Evolutionary conservation across 306 rosid genomes (phyloP).

Genomic region (Geum urbanum): DNA sequence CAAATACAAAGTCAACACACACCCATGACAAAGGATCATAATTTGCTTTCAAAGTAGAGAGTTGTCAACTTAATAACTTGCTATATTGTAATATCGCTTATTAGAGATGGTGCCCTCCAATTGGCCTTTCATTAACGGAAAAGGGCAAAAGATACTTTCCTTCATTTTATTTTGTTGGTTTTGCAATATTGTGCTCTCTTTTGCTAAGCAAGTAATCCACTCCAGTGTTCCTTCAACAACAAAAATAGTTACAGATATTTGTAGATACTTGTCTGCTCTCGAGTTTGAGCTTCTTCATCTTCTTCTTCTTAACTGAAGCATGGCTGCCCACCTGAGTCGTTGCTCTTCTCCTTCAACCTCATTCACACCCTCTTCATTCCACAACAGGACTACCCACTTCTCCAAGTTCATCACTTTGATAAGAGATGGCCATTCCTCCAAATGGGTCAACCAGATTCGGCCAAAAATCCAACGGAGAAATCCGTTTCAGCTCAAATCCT

Average conservation of each 20-base stretch:
- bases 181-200: not conserved
- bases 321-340: slow-evolving; percentile 50
- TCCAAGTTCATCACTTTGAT: slow-evolving; percentile 31
- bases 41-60: not conserved
- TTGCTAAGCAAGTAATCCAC: not conserved
- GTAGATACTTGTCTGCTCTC: not conserved
- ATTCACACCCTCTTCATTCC: slow-evolving; percentile 34
- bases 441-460: slow-evolving; percentile 40
- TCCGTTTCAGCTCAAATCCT: slow-evolving; percentile 63
- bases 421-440: slow-evolving; percentile 25
- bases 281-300: slow-evolving; percentile 14
- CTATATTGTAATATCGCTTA: too few relatives aligned
- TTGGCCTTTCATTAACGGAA: not conserved
- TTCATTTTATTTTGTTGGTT: too few relatives aligned
- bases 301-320: slow-evolving; percentile 16
- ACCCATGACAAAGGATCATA: not conserved
- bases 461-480: slow-evolving; percentile 31
- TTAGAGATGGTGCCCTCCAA: not conserved
- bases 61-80: not conserved
- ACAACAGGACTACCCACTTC: slow-evolving; percentile 33
- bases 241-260: not conserved
- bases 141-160: not conserved
- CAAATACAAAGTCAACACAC: not conserved
- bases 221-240: not conserved
- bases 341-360: slow-evolving; percentile 45